Evolutionary conservation across 2,329 filamentous ascomycete genomes (phyloP).

Genomic region (Aspergillus eucalypticola): DNA sequence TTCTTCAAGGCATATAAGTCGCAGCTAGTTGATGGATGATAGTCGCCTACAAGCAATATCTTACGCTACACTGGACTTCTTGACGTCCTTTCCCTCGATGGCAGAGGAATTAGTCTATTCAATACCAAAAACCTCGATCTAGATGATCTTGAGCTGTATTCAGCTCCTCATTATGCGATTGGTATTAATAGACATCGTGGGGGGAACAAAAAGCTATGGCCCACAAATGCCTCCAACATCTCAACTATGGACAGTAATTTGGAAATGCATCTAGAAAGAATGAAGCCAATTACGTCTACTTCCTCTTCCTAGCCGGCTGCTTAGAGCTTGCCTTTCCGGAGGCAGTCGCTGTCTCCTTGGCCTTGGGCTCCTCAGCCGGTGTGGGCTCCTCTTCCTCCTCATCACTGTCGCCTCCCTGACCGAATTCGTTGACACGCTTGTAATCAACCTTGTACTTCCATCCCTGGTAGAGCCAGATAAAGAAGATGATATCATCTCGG

Average conservation of each 20-base stretch:
- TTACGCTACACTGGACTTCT: not conserved
- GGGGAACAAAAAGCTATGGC: not conserved
- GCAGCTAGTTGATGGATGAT: too few relatives aligned
- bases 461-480: slow-evolving; percentile 92
- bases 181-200: not conserved
- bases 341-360: slow-evolving; percentile 21
- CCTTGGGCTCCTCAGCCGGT: slow-evolving; percentile 21
- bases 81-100: not conserved
- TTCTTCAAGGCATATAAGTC: too few relatives aligned
- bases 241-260: not conserved
- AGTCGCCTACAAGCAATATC: too few relatives aligned
- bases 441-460: slow-evolving; percentile 93
- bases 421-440: slow-evolving; percentile 92
- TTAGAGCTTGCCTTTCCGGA: slow-evolving; percentile 32
- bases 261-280: not conserved
- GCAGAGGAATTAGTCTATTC: not conserved
- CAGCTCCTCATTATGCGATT: not conserved
- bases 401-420: slow-evolving; percentile 94
- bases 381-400: slow-evolving; percentile 55
- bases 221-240: not conserved
- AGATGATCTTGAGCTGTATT: not conserved
- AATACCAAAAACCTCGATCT: not conserved
- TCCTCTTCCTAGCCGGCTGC: slow-evolving; percentile 36
- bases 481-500: slow-evolving; percentile 96
- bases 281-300: slow-evolving; percentile 23